Evolutionary conservation across 345 rosid species (phyloP).

Genomic region (Acer campestre): DNA sequence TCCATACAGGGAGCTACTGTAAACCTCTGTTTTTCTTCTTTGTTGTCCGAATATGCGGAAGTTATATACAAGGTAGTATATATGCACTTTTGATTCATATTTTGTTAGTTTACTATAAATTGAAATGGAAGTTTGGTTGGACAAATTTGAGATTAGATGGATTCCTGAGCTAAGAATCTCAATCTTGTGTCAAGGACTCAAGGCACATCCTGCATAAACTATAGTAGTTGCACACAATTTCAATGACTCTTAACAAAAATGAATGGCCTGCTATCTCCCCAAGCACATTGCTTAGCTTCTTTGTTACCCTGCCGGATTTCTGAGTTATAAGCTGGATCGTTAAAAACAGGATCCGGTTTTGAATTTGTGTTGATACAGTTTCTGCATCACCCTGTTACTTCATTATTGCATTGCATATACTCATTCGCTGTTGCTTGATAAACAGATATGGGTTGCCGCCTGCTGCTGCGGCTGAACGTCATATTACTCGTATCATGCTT

Average conservation of each 20-base stretch:
- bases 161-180: not conserved
- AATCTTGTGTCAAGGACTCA: not conserved
- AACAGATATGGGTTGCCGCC: no score
- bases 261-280: not conserved
- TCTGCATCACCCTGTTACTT: not conserved
- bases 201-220: not conserved
- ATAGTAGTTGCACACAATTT: not conserved
- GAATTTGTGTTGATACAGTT: not conserved
- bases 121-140: not conserved
- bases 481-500: no score
- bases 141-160: no score
- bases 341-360: not conserved
- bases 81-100: not conserved
- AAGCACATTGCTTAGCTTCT: not conserved
- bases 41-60: not conserved
- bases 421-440: no score
- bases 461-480: no score
- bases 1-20: not conserved
- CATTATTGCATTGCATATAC: no score
- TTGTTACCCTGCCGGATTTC: not conserved
- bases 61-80: not conserved
- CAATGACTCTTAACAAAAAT: not conserved
- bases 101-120: not conserved
- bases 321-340: not conserved
- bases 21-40: not conserved